Evolutionary conservation across 2,329 filamentous ascomycete species (phyloP).

Genomic region (Simplicillium sp.): DNA sequence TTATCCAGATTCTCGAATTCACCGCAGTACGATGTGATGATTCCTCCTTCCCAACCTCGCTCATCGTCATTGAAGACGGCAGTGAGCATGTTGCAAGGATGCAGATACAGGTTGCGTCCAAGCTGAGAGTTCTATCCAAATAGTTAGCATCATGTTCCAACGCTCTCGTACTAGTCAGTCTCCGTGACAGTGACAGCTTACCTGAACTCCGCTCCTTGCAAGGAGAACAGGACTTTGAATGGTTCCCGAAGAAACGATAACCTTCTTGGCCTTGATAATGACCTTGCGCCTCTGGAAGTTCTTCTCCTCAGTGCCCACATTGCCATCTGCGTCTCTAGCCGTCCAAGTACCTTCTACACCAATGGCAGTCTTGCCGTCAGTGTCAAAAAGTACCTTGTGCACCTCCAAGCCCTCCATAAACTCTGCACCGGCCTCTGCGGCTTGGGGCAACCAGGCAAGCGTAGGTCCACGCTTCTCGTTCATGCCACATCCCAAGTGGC

Average conservation of each 20-base stretch:
- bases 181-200: slow-evolving; percentile 20
- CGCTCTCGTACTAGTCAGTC: neutral
- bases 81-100: slow-evolving; percentile 55
- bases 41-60: slow-evolving; percentile 63
- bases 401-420: slow-evolving; percentile 80
- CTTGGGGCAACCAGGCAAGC: slow-evolving; percentile 70
- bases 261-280: slow-evolving; percentile 67
- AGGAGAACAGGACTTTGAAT: slow-evolving; percentile 71
- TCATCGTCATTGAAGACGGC: slow-evolving; percentile 63
- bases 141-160: slow-evolving; percentile 10
- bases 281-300: slow-evolving; percentile 48
- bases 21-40: slow-evolving; percentile 68
- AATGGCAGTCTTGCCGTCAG: slow-evolving; percentile 45
- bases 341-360: slow-evolving; percentile 71
- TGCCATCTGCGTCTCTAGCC: slow-evolving; percentile 55
- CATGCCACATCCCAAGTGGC: slow-evolving; percentile 50
- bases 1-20: slow-evolving; percentile 76
- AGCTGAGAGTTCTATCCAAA: slow-evolving; percentile 59
- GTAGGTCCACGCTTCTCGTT: slow-evolving; percentile 72
- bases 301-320: slow-evolving; percentile 38
- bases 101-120: slow-evolving; percentile 71
- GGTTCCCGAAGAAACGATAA: slow-evolving; percentile 69
- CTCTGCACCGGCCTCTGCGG: slow-evolving; percentile 63
- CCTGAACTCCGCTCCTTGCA: slow-evolving; percentile 65
- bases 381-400: slow-evolving; percentile 60